These are phyloP conservation scores for Ormosia semicastrata DNA, from an alignment of 306 rosid species.

Conservation along the genomic window DNA sequence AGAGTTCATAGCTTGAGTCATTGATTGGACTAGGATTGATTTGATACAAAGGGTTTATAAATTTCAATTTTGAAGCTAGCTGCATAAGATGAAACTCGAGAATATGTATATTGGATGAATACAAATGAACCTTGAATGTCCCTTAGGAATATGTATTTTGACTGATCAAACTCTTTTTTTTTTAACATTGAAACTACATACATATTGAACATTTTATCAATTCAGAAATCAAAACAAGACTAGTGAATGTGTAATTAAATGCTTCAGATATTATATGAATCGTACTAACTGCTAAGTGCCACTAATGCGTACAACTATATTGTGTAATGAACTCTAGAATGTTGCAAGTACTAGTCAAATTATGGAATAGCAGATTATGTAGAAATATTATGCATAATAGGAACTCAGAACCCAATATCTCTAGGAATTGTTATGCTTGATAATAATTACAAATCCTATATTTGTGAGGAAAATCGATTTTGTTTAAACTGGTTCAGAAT, in stretches of 20 bases:
- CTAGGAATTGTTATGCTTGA: too few species aligned
- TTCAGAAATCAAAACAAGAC: neutral
- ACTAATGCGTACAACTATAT: neutral
- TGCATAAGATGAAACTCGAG: too few species aligned
- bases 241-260: neutral
- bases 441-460: too few species aligned
- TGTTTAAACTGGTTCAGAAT: too few species aligned
- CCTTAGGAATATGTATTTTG: too few species aligned
- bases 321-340: neutral
- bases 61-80: neutral
- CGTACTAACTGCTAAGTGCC: neutral
- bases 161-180: too few species aligned
- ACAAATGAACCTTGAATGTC: neutral
- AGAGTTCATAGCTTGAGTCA: neutral
- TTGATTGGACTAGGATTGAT: neutral
- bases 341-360: neutral
- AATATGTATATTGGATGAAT: neutral
- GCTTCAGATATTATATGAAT: neutral
- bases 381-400: too few species aligned
- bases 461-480: too few species aligned
- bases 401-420: too few species aligned
- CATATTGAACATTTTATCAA: neutral
- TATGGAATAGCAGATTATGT: too few species aligned
- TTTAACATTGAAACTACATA: too few species aligned
- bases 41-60: neutral